phyloP scores from a whole-genome alignment of 2,329 filamentous ascomycete species.

The Trichoderma koningiopsis region DNA sequence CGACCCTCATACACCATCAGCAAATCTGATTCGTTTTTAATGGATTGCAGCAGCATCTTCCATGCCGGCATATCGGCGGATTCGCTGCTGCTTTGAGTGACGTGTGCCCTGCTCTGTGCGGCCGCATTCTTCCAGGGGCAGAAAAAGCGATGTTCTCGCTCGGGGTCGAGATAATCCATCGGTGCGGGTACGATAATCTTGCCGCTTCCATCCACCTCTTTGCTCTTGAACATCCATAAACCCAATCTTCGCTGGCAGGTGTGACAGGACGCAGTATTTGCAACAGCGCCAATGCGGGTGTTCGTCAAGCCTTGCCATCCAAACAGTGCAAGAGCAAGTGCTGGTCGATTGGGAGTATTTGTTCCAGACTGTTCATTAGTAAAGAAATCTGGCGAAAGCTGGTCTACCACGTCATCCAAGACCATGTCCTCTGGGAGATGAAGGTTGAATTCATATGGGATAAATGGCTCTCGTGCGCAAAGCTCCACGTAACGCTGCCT shows the following conservation, averaged over 20 bases:
- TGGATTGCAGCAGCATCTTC: conserved; percentile 55
- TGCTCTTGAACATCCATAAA: conserved; percentile 90
- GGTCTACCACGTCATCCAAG: conserved; percentile 51
- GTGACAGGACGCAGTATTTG: conserved; percentile 76
- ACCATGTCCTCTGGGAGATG: conserved; percentile 57
- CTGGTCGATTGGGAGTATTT: conserved; percentile 56
- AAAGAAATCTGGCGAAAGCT: conserved; percentile 60
- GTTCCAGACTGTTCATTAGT: conserved; percentile 38
- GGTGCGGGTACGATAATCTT: conserved; percentile 59
- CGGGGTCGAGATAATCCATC: conserved; percentile 68
- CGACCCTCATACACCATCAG: conserved; percentile 43
- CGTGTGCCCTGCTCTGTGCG: conserved; percentile 55
- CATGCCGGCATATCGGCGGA: conserved; percentile 52
- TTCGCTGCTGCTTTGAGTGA: conserved; percentile 39
- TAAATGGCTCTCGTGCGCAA: conserved; percentile 53
- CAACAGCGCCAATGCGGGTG: conserved; percentile 58
- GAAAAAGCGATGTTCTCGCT: conserved; percentile 77
- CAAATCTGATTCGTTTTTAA: conserved; percentile 62
- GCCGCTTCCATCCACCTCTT: conserved; percentile 59
- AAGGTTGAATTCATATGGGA: conserved; percentile 65
- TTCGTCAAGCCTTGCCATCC: conserved; percentile 73
- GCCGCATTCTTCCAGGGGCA: conserved; percentile 75
- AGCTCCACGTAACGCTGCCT: conserved; percentile 67
- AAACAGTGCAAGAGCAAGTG: conserved; percentile 69
- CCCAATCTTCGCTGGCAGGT: conserved; percentile 87